Evolutionary conservation across 352 stramenopile species (phyloP).

Genomic region (Globisporangium paroecandrum): DNA sequence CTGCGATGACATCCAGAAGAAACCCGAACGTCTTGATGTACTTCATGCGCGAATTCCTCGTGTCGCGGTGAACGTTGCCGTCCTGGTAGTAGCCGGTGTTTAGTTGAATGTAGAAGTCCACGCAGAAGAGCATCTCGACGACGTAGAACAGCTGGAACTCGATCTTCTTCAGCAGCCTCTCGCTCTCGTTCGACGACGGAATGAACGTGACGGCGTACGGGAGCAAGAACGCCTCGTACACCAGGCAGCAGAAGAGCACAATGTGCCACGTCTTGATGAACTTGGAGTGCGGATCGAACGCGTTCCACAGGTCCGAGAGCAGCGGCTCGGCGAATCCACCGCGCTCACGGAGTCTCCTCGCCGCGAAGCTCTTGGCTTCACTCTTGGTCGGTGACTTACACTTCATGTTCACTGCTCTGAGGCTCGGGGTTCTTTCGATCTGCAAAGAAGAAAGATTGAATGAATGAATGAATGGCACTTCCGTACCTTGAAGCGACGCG

Average conservation of each 20-base stretch:
- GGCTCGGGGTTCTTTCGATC: neutral
- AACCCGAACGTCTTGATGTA: slow-evolving; percentile 58
- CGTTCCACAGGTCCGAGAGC: slow-evolving; percentile 24
- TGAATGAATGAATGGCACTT: neutral
- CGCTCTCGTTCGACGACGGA: neutral
- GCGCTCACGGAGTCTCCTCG: neutral
- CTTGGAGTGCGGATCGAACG: slow-evolving; percentile 47
- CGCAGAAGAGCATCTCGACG: slow-evolving; percentile 41
- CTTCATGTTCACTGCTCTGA: neutral
- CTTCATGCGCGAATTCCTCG: slow-evolving; percentile 23
- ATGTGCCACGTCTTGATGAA: slow-evolving; percentile 50
- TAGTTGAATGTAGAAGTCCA: slow-evolving; percentile 52
- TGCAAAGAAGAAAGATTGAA: neutral
- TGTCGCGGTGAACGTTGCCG: slow-evolving; percentile 33
- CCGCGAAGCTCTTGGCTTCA: neutral
- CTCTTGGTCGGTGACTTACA: neutral
- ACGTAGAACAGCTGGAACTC: slow-evolving; percentile 32
- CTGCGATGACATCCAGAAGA: slow-evolving; percentile 33
- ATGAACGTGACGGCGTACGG: slow-evolving; percentile 38
- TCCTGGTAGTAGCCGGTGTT: slow-evolving; percentile 54
- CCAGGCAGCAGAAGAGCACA: slow-evolving; percentile 35
- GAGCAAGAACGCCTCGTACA: slow-evolving; percentile 50
- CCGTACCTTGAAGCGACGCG: neutral
- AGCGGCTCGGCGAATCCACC: neutral
- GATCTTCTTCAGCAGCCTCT: neutral